These are phyloP conservation scores for Chytriomyces confervae DNA, from an alignment of 192 early-diverging fungal species.

Conservation along the genomic window DNA sequence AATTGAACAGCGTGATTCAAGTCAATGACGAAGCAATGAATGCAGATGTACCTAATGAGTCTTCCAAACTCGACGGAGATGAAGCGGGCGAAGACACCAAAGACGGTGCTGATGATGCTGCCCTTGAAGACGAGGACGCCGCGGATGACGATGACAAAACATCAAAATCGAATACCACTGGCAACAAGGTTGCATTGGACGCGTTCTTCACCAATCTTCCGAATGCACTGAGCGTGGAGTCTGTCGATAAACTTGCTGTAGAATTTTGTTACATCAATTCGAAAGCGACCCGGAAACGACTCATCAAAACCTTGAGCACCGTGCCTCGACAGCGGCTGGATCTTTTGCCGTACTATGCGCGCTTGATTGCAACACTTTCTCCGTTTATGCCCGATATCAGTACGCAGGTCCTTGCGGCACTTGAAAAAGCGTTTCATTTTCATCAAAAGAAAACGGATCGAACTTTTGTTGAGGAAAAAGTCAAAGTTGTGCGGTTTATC, in stretches of 20 bases:
- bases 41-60: conserved; percentile 14
- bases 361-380: conserved; percentile 86
- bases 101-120: conserved; percentile 21
- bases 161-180: conserved; percentile 49
- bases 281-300: conserved; percentile 73
- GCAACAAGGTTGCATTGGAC: conserved; percentile 51
- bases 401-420: conserved; percentile 67
- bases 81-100: conserved; percentile 28
- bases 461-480: conserved; percentile 74
- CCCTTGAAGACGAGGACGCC: conserved; percentile 4
- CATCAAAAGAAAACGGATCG: conserved; percentile 75
- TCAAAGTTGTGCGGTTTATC: conserved; percentile 79
- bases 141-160: conserved; percentile 43
- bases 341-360: conserved; percentile 87
- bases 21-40: conserved; percentile 38
- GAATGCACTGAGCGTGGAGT: conserved; percentile 76
- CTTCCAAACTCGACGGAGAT: conserved; percentile 4
- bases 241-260: conserved; percentile 87
- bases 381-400: conserved; percentile 89
- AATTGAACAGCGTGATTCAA: conserved; percentile 43
- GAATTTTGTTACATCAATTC: conserved; percentile 93
- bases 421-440: conserved; percentile 75
- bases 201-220: conserved; percentile 77
- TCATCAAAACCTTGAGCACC: conserved; percentile 76
- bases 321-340: conserved; percentile 84